A percentile compares a stretch with the other conserved stretches of the same genome.
phyloP scores from a whole-genome alignment of 768 basidiomycete species.

The Cubamyces lactineus region DNA sequence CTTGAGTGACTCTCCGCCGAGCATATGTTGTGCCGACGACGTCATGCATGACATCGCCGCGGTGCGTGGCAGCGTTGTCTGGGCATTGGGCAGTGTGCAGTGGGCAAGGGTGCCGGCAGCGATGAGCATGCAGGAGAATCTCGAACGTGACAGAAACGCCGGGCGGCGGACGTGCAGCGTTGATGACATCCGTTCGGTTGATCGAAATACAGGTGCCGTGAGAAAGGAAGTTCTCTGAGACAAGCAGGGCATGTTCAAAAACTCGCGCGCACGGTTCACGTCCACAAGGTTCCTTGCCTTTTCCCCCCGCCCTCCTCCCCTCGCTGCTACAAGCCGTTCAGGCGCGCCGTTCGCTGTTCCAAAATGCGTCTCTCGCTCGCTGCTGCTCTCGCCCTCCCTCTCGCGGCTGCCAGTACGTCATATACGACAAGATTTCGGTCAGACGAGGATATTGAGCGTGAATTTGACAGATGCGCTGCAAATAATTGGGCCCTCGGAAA shows the following conservation, averaged over 20 bases:
- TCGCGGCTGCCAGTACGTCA: slow-evolving; percentile 31
- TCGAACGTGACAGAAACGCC: slow-evolving; percentile 11
- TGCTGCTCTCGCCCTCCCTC: slow-evolving; percentile 33
- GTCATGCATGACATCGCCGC: slow-evolving; percentile 2
- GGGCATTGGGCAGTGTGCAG: background rate
- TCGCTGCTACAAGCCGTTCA: slow-evolving; percentile 24
- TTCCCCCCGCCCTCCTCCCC: slow-evolving; percentile 22
- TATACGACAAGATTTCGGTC: background rate
- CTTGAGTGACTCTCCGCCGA: background rate
- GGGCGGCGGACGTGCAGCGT: background rate
- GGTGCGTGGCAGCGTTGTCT: background rate
- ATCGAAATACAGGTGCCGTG: slow-evolving; percentile 13
- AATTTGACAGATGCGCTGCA: slow-evolving; percentile 32
- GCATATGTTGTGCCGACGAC: background rate
- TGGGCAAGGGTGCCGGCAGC: background rate
- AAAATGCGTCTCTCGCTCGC: slow-evolving; percentile 36
- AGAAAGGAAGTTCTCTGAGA: slow-evolving; percentile 15
- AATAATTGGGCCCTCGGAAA: slow-evolving; percentile 36
- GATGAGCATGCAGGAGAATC: background rate
- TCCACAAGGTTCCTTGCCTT: slow-evolving; percentile 24
- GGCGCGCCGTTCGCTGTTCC: slow-evolving; percentile 14
- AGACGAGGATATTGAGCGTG: background rate
- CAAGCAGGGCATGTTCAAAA: slow-evolving; percentile 6
- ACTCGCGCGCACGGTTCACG: slow-evolving; percentile 8
- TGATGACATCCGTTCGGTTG: background rate